Base-by-base conservation (phyloP, 2,329 filamentous ascomycete species). In the Aspergillus neotritici region DNA sequence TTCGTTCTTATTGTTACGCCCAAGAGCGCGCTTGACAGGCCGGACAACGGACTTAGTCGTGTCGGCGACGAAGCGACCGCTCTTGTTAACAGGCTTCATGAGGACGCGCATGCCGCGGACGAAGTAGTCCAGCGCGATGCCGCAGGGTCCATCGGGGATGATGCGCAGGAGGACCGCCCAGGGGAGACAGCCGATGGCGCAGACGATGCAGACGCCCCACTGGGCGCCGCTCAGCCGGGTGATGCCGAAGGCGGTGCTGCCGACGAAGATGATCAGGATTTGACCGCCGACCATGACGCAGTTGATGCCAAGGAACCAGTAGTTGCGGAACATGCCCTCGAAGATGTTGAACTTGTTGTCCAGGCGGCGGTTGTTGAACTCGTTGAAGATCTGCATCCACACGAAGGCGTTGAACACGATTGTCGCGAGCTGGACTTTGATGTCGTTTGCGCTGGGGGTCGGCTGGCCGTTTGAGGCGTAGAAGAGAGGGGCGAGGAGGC, bases 301-400 rank as follows among this genome's bases (percentile, higher is more conserved):
- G 69, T 89, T 89, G 66, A 97, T 96, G 31, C 70, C 78, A 31
- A 94, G 78, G 71, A 97, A 97, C 75, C 94, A 94, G 70, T 77
- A 85, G 65, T 97, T 97, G 62, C 79, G 79, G 17, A 77, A 77
- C 46, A 97, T 78, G 42, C 88, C 88, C 62, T 96, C 91, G 48
- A 97, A 91, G 50, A 97, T 89, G 68, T 97, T 97, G 75, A 95
- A 90, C 43, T 82, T 79, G 68, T 97, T 97, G 66, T 97, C 91
- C 42, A 97, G 76, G 10, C 91, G 87, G 46, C 91, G 87, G 70
- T 94, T 95, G 73, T 97, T 97, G 78, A 94, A 87, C 62, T 94
- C 86, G 68, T 97, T 97, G 74, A 97, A 97, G 56, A 97, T 94
- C 58, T 97, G 91, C 90, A 97, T 96, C 91, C 91, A 97, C 41